phyloP scores from a whole-genome alignment of 176 grass and related monocot species.

The maize (Zea mays) region Zm-B73-REFERENCE-NAM-5.0 NC_050098.1:125621001-125621500 shows the following conservation, averaged over 20 bases:
- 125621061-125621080: conserved; percentile 94
- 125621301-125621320: background rate
- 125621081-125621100: conserved; percentile 73
- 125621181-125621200: conserved; percentile 51
- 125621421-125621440: conserved; percentile 7
- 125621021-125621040: conserved; percentile 73
- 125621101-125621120: conserved; percentile 89
- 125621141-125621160: conserved; percentile 61
- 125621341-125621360: background rate
- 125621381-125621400: conserved; percentile 4
- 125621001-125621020: conserved; percentile 99
- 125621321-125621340: background rate
- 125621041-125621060: conserved; percentile 59
- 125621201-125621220: background rate
- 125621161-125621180: conserved; percentile 65
- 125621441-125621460: background rate
- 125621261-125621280: background rate
- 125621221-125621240: background rate
- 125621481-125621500: conserved; percentile 7
- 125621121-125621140: conserved; percentile 88
- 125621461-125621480: background rate
- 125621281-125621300: background rate
- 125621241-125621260: background rate
- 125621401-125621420: conserved; percentile 20
- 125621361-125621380: background rate